Percentiles rank a stretch among this genome's conserved stretches.
Evolutionary conservation across 371 early-diverging fungal species (phyloP).

Genomic region (Mucor piriformis): DNA sequence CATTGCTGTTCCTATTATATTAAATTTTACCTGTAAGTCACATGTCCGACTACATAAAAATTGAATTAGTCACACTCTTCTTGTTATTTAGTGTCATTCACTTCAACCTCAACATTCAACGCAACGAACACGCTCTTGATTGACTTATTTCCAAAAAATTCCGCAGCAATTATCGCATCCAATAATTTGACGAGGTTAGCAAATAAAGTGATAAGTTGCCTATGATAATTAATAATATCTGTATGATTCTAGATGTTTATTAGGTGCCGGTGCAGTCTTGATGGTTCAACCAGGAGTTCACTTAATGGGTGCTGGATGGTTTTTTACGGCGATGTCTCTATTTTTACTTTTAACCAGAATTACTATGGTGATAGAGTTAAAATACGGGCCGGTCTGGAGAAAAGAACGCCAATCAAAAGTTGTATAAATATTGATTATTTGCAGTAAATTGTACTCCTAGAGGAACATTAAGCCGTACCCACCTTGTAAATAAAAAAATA

Average conservation of each 20-base stretch:
- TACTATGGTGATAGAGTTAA: slow-evolving; percentile 28
- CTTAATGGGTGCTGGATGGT: slow-evolving; percentile 41
- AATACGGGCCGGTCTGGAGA: slow-evolving; percentile 40
- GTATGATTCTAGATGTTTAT: slow-evolving; percentile 30
- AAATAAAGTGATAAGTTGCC: neutral
- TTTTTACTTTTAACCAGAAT: slow-evolving; percentile 35
- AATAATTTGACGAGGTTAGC: slow-evolving; percentile 35
- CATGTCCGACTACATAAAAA: neutral
- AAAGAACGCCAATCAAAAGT: slow-evolving; percentile 19
- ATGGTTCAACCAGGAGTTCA: slow-evolving; percentile 32
- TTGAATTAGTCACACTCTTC: neutral
- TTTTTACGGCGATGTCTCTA: slow-evolving; percentile 32
- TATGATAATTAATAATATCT: neutral
- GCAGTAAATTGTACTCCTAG: no score
- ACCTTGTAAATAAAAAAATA: no score
- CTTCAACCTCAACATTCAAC: slow-evolving; percentile 37
- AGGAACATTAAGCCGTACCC: no score
- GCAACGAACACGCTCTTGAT: slow-evolving; percentile 42
- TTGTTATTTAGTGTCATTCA: slow-evolving; percentile 45
- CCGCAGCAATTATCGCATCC: slow-evolving; percentile 45
- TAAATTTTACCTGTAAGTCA: slow-evolving; percentile 41
- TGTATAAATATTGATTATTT: no score
- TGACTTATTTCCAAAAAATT: slow-evolving; percentile 43
- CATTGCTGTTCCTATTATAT: slow-evolving; percentile 27
- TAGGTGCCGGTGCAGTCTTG: slow-evolving; percentile 37